Base-by-base conservation (phyloP, 2,329 filamentous ascomycete genomes). In the Cladosporium sp. region DNA sequence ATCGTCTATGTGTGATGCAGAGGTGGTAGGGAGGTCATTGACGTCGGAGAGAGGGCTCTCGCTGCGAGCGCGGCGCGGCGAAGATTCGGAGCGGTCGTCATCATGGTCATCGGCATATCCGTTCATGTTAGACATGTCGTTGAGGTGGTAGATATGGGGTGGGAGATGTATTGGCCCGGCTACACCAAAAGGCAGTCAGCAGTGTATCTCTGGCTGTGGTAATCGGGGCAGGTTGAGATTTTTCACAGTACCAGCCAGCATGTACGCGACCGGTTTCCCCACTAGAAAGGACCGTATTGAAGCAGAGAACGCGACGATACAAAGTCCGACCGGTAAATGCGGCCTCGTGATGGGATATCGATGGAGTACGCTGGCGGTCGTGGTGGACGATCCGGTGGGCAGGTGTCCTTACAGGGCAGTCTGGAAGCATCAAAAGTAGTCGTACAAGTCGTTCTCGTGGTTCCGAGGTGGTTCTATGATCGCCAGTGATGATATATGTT, bases 41-140 rank as follows among this genome's bases (percentile, higher is more conserved):
- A 84, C 79, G 69, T 95, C 88, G 68, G 89, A 92, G 61, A 88
- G 81, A 67, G 92, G 89, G 80, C 86, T 90, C 67, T 91, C 89
- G 75, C 83, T 88, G 65, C 82, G 82, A 62, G 82, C 78, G 47
- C 76, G 76, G 61, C 75, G 73, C 59, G 80, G 78, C 51, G 74
- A 72, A 57, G 75, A 73, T 59, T 71, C 71, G 61, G 72, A 70
- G 63, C 71, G 74, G 65, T 80, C 75, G 66, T 80, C 78, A 64
- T 79, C 75, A 64, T 77, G 75, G 66, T 84, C 81, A 71, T 84
- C 83, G 67, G 79, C 71, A 74, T 87, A 83, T 71, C 88, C 88
- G 76, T 91, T 89, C 69, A 82, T 80, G 70, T 85, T 80, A 76
- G 84, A 81, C 75, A 85, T 80, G 69, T 69, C 67, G 65, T 65